Percentiles rank a stretch among this genome's conserved stretches.
These are phyloP conservation scores for Chionographis japonica DNA, from an alignment of 106 monocot genomes.

Conservation along the genomic window DNA sequence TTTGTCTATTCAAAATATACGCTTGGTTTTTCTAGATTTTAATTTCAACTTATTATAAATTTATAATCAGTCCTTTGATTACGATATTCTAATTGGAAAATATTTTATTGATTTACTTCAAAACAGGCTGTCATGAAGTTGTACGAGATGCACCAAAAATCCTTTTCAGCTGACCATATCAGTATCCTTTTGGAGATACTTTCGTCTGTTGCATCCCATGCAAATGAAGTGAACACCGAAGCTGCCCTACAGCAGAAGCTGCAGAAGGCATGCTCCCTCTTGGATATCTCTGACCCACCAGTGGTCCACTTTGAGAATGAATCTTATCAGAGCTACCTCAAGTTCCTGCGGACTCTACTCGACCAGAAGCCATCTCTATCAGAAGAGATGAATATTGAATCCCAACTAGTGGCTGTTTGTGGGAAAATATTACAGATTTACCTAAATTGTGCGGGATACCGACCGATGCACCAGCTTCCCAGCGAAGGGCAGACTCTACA, in stretches of 20 bases:
- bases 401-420: constrained; percentile 47
- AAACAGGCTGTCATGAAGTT: constrained; percentile 55
- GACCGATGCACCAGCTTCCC: constrained; percentile 12
- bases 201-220: constrained; percentile 64
- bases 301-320: constrained; percentile 87
- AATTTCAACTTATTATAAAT: too few species aligned
- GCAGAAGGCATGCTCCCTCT: constrained; percentile 55
- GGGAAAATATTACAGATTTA: constrained; percentile 66
- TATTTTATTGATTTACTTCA: too few species aligned
- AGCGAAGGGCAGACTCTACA: constrained; percentile 16
- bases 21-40: too few species aligned
- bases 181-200: constrained; percentile 55
- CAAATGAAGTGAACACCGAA: constrained; percentile 47
- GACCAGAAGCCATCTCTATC: constrained; percentile 23
- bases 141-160: constrained; percentile 43
- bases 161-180: constrained; percentile 43
- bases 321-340: constrained; percentile 63
- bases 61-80: too few species aligned
- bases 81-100: too few species aligned
- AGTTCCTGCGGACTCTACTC: constrained; percentile 38
- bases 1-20: too few species aligned
- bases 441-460: constrained; percentile 52
- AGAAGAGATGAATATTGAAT: constrained; percentile 37
- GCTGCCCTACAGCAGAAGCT: constrained; percentile 45
- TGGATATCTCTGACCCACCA: constrained; percentile 80